These are phyloP conservation scores for Eucalyptus curtisii DNA, from an alignment of 345 rosid species.

Conservation along the genomic window DNA sequence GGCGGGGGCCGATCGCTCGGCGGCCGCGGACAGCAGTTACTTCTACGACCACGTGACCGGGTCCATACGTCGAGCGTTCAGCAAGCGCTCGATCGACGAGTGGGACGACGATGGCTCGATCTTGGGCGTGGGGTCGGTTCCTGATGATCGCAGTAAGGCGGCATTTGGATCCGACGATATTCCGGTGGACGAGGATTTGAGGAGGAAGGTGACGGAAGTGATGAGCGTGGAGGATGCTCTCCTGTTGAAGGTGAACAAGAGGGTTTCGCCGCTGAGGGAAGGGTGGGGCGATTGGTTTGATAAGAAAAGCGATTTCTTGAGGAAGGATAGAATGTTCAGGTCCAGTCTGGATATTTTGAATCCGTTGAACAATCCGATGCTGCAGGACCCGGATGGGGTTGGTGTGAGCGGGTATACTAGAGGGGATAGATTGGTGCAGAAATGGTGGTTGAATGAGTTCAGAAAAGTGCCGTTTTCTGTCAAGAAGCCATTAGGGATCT, in stretches of 20 bases:
- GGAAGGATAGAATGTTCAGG: slow-evolving; percentile 77
- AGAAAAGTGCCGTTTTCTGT: slow-evolving; percentile 47
- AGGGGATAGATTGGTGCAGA: slow-evolving; percentile 68
- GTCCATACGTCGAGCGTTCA: slow-evolving; percentile 41
- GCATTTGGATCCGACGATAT: slow-evolving; percentile 78
- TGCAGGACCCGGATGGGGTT: slow-evolving; percentile 91
- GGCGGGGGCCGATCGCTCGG: slow-evolving; percentile 13
- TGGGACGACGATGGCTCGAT: slow-evolving; percentile 65
- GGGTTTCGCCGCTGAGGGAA: slow-evolving; percentile 56
- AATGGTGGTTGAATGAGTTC: slow-evolving; percentile 52
- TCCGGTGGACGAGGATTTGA: slow-evolving; percentile 59
- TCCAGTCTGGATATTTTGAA: slow-evolving; percentile 70
- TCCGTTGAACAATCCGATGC: slow-evolving; percentile 66
- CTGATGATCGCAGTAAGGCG: slow-evolving; percentile 16
- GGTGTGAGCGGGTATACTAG: slow-evolving; percentile 63
- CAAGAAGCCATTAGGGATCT: slow-evolving; percentile 51
- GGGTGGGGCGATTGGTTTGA: slow-evolving; percentile 99
- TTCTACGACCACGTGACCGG: slow-evolving; percentile 69
- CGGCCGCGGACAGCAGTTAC: slow-evolving; percentile 36
- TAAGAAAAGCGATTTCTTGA: slow-evolving; percentile 78
- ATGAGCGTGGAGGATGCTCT: slow-evolving; percentile 61
- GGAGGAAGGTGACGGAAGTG: slow-evolving; percentile 61
- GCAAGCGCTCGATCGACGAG: slow-evolving; percentile 64
- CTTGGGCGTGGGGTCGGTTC: slow-evolving; percentile 11
- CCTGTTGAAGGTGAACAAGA: slow-evolving; percentile 45